Conservation (phyloP, 495 filamentous ascomycete species). For the Penicillium canescens region DNA sequence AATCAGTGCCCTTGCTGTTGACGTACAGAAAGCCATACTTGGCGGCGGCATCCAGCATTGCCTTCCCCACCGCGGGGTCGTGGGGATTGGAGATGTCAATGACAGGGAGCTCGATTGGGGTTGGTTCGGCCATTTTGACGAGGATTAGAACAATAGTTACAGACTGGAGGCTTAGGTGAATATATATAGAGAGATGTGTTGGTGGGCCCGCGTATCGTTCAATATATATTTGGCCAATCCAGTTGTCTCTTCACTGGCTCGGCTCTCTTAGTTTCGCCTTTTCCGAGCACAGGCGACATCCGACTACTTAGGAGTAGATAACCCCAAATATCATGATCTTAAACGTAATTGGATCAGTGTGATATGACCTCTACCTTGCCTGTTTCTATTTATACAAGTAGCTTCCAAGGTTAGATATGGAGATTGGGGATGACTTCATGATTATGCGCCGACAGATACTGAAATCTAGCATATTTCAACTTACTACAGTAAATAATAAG, state of each 20-base stretch:
- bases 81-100: constrained; percentile 69
- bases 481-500: too few species aligned
- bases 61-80: constrained; percentile 59
- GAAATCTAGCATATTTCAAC: background rate
- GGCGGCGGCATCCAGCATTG: constrained; percentile 77
- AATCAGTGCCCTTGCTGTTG: constrained; percentile 64
- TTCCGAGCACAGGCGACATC: constrained; percentile 19
- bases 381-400: background rate
- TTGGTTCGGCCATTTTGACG: constrained; percentile 39
- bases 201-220: constrained; percentile 17
- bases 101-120: constrained; percentile 66
- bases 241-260: background rate
- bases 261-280: background rate
- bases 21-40: constrained; percentile 90
- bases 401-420: too few species aligned
- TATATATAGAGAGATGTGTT: constrained; percentile 8
- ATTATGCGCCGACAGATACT: background rate
- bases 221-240: constrained; percentile 7
- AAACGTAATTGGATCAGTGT: background rate
- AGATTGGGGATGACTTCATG: background rate
- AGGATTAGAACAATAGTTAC: background rate
- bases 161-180: background rate
- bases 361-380: background rate
- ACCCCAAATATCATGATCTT: background rate
- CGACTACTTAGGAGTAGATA: constrained; percentile 4